Evolutionary conservation across 495 filamentous ascomycete genomes (phyloP), one percentile per base, ranked within the genome.

Genomic region (Bryoglossum gracile): DNA sequence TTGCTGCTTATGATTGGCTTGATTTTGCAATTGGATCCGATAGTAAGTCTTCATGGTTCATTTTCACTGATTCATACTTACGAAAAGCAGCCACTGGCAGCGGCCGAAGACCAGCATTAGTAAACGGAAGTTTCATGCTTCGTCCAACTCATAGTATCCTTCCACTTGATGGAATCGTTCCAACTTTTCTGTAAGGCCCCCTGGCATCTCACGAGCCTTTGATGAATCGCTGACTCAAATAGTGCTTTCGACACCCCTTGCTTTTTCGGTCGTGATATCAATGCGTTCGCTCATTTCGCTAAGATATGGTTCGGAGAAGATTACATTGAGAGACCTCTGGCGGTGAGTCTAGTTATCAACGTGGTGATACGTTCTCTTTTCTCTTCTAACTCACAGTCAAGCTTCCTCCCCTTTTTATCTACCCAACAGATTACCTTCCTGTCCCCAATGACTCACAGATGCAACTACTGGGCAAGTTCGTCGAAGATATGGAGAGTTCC

Each of bases 1-100:
- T 66, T 1, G 67, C 65, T 5, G 61, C 61, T 3, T 74, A 74
- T 43, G 61, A 65, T 43, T 74, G 67, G 68, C 60, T 74, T 3
- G 70, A 74, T 51, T 54, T 64, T n/a, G 54, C 61, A 4, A 57
- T 74, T 14, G 23, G 43, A 10, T 24, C 17, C 22, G 43, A 46
- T 46, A 46, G 40, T 43, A 34, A 32, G 28, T 32, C n/a, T 32
- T 13, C n/a, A 6, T 32, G n/a, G 8, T 6, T 13, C 28, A 8
- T 32, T 6, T 13, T 6, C 28, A 13, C 28, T 8, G n/a, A 8
- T 32, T 6, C n/a, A 6, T 8, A 8, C 8, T 32, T 32, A 32
- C 6, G 6, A 13, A 45, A 25, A 35, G 17, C 6, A 43, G 40
- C 40, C 24, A 43, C 40, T 5, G 52, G 52, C 8, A 55, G 46